These are phyloP conservation scores for Phalaenopsis aphrodite DNA, from an alignment of 106 monocot species.

Conservation along the genomic window DNA sequence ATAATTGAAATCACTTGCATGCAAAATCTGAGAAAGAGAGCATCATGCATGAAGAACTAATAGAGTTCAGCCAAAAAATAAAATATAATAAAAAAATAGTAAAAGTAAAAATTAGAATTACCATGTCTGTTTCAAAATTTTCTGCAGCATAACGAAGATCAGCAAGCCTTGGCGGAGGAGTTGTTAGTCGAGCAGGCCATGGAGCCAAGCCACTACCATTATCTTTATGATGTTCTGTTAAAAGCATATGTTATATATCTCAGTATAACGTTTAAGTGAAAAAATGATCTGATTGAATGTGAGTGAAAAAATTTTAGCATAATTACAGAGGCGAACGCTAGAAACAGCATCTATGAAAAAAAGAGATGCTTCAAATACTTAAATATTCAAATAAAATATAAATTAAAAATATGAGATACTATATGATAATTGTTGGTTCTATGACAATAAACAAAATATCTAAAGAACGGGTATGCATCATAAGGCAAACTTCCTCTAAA, in stretches of 20 bases:
- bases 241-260: neutral
- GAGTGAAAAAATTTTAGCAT: neutral
- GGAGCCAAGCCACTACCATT: slow-evolving; percentile 76
- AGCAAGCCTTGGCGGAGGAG: slow-evolving; percentile 73
- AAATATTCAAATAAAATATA: neutral
- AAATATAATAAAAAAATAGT: neutral
- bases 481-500: too few relatives aligned
- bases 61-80: too few relatives aligned
- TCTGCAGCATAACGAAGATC: slow-evolving; percentile 56
- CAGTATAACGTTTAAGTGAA: neutral
- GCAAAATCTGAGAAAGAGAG: too few relatives aligned
- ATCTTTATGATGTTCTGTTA: slow-evolving; percentile 54
- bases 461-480: too few relatives aligned
- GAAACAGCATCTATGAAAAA: neutral
- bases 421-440: neutral
- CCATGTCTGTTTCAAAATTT: slow-evolving; percentile 65
- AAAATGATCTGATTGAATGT: neutral
- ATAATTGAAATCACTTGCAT: too few relatives aligned
- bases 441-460: neutral
- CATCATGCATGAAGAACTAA: too few relatives aligned
- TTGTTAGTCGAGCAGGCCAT: slow-evolving; percentile 71
- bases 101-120: slow-evolving; percentile 10
- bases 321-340: neutral
- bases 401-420: neutral
- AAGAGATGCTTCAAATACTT: neutral